Base-by-base conservation (phyloP, 2,329 filamentous ascomycete genomes). In the Hymenoscyphus fraxineus region DNA sequence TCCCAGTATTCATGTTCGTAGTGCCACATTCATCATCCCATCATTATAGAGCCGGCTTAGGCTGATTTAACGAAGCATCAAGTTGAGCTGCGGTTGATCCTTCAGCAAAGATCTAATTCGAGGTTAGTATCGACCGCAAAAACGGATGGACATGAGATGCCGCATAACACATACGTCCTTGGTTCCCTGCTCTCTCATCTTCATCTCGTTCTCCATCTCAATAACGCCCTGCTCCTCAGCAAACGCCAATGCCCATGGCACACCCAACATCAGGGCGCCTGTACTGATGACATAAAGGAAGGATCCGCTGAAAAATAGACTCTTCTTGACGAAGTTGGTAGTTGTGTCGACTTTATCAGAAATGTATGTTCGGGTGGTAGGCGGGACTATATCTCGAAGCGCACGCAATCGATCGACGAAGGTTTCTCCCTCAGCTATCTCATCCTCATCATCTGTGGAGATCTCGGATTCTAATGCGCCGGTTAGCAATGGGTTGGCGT, bases 141-240 rank as follows among this genome's bases (percentile, higher is more conserved):
- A 39, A 40, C 27, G 32, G 13, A 56, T 3, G 15, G 19, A 12
- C 31, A 38, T 19, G 22, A 16, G 38, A 19, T 39, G 9, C 7
- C 27, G 19, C 27, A 55, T 59, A 12, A 31, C n/a, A 39, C 59
- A 59, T 71, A 89, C 86, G 82, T 97, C 92, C 76, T 90, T 61
- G 22, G 57, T 89, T 68, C 92, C 92, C 75, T 90, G 87, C 85
- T 97, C 92, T 78, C 95, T 90, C 92, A 97, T 95, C 78, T 90
- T 88, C 86, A 93, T 93, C 82, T 97, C 94, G 79, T 93, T 88
- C 87, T 99, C 95, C 92, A 97, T 96, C 82, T 97, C 94, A 70
- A 94, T 84, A 77, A 96, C 88, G 82, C 97, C 92, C 84, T 97
- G 93, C 83, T 99, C 95, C 83, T 99, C 95, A 69, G 90, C 88